Conservation (phyloP, 2,329 filamentous ascomycete species). For the Penicillium verrucosum region DNA sequence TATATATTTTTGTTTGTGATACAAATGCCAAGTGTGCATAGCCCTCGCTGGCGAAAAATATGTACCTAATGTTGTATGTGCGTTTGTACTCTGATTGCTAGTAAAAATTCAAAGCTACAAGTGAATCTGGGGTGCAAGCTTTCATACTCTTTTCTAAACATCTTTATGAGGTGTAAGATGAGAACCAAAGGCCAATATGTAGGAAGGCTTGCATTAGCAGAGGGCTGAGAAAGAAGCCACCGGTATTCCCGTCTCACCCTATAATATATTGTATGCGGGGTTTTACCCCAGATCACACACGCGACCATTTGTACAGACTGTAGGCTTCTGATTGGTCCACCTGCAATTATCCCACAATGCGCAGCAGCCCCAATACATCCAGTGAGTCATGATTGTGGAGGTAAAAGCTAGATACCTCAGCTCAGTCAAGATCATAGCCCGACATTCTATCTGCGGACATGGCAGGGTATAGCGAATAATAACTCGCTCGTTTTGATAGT, state of each 20-base stretch:
- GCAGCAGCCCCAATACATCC: neutral
- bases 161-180: too few species aligned
- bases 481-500: slow-evolving; percentile 26
- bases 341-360: neutral
- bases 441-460: slow-evolving; percentile 17
- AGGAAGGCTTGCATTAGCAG: neutral
- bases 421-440: slow-evolving; percentile 17
- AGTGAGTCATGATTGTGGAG: neutral
- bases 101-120: neutral
- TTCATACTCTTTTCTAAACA: neutral
- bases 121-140: neutral
- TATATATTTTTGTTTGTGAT: neutral
- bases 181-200: neutral
- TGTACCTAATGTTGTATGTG: neutral
- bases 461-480: slow-evolving; percentile 29
- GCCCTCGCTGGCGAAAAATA: neutral
- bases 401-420: slow-evolving; percentile 4
- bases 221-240: neutral
- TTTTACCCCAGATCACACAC: neutral
- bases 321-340: neutral
- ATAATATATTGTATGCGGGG: neutral
- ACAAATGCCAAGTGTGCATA: neutral
- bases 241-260: neutral
- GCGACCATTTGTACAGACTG: neutral
- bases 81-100: neutral